These are phyloP conservation scores for Serendipita indica DNA, from an alignment of 768 basidiomycete genomes.

Conservation along the genomic window DNA sequence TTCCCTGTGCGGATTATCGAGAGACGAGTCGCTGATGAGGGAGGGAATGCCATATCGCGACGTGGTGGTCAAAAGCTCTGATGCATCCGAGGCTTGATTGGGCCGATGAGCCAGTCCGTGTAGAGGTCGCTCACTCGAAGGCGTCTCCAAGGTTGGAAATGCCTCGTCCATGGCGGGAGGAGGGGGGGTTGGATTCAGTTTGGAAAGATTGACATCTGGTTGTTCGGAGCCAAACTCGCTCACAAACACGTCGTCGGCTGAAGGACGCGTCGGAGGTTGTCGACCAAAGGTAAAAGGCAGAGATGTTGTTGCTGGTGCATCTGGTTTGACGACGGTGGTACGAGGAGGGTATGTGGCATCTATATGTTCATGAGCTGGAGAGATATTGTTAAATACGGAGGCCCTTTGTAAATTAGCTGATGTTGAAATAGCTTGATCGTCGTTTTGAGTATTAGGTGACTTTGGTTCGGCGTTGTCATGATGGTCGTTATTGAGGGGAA, in stretches of 20 bases:
- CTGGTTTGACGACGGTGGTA: background rate
- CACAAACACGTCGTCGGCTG: background rate
- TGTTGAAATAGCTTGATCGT: background rate
- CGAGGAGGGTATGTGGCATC: slow-evolving; percentile 5
- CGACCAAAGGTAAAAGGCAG: slow-evolving; percentile 5
- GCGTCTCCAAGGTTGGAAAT: background rate
- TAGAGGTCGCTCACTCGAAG: background rate
- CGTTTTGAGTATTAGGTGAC: background rate
- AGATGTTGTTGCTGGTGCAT: background rate
- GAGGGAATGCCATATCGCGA: background rate
- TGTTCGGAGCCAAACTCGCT: background rate
- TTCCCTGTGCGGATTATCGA: background rate
- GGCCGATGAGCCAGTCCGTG: background rate
- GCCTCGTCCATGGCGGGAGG: background rate
- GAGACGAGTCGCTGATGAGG: background rate
- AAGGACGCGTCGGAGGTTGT: background rate
- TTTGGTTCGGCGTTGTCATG: background rate
- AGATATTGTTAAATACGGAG: background rate
- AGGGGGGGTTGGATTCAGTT: background rate
- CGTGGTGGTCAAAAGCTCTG: background rate
- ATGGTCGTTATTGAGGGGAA: slow-evolving; percentile 4
- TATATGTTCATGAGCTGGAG: background rate
- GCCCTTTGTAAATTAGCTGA: background rate
- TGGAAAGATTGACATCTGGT: background rate
- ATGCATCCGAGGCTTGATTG: background rate